Evolutionary conservation across 2,329 filamentous ascomycete species (phyloP), one percentile per base, ranked within the genome.

Genomic region (Chrysoporthe austroafricana): DNA sequence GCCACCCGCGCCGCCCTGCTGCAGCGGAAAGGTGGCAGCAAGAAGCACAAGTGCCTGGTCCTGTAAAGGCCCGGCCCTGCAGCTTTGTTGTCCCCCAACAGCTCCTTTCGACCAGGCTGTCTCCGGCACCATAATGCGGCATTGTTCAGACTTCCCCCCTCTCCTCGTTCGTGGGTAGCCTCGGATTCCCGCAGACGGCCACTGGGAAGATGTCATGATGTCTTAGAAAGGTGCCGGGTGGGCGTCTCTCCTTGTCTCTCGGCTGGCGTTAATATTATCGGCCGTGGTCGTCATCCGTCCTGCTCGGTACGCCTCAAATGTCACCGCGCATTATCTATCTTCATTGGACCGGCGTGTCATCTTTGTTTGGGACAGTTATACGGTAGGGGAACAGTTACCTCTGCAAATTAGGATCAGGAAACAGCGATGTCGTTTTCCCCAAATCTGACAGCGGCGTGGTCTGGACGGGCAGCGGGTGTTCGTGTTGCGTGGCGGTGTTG

Each of bases 1-100:
- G 96, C 96, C 76, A 98, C 96, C 76, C 94, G 96, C 76, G 89
- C 94, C 77, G 95, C 95, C 76, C 90, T 97, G 76, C 86, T 97
- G 80, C 94, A 92, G 75, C 91, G 87, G 79, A 81, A 77, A 75
- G 78, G 80, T 73, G 81, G 82, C 74, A 87, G 87, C 82, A 90
- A 89, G 83, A 88, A 89, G 83, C 87, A 87, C 84, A 91, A 92
- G 88, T 94, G 91, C 85, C 80, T 89, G 80, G 90, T 96, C 81
- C 87, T 96, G 87, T 96, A 96, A 91, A 85, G 68, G 67, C 60
- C 68, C 69, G 68, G 67, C 60, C 68, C 69, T 58, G 62, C 69
- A 60, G 62, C 66, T 66, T 56, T 58, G 71, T 72, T 72, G 73
- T 71, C 72, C 71, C 76, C 71, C 70, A 72, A 72, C 72, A 62